Conservation (phyloP, 1,284 basidiomycete species). For the Malassezia nana region DNA sequence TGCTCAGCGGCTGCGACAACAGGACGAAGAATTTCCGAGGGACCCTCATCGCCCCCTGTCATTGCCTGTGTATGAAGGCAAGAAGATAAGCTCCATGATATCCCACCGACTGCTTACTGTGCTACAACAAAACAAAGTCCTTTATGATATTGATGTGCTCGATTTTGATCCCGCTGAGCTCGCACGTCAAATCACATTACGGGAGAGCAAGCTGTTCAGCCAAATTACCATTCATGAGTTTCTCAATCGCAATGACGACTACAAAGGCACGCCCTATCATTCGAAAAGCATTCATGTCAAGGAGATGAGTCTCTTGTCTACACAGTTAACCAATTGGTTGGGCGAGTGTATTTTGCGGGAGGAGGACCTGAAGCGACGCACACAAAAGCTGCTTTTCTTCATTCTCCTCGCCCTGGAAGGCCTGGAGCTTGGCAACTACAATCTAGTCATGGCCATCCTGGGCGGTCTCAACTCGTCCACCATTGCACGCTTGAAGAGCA, state of each 20-base stretch:
- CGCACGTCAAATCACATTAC: slow-evolving; percentile 54
- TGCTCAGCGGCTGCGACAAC: slow-evolving; percentile 12
- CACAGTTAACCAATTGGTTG: slow-evolving; percentile 51
- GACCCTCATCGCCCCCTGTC: background rate
- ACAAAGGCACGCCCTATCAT: background rate
- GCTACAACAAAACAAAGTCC: slow-evolving; percentile 51
- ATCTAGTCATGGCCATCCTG: slow-evolving; percentile 50
- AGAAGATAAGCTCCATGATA: slow-evolving; percentile 57
- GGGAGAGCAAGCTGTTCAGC: slow-evolving; percentile 47
- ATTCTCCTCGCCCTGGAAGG: slow-evolving; percentile 50
- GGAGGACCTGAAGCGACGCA: slow-evolving; percentile 47
- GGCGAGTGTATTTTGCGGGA: slow-evolving; percentile 50
- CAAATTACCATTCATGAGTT: slow-evolving; percentile 50
- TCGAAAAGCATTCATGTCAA: slow-evolving; percentile 30
- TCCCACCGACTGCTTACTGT: slow-evolving; percentile 62
- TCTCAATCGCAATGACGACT: slow-evolving; percentile 43
- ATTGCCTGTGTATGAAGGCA: background rate
- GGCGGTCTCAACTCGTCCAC: slow-evolving; percentile 50
- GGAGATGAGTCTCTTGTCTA: slow-evolving; percentile 50
- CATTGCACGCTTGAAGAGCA: slow-evolving; percentile 47
- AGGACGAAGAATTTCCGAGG: background rate
- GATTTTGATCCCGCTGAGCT: slow-evolving; percentile 68
- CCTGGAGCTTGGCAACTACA: slow-evolving; percentile 49
- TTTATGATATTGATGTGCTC: slow-evolving; percentile 52
- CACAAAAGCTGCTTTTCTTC: slow-evolving; percentile 49